Conservation (phyloP, 208 protist species). For the Naegleria gruberi region DNA sequence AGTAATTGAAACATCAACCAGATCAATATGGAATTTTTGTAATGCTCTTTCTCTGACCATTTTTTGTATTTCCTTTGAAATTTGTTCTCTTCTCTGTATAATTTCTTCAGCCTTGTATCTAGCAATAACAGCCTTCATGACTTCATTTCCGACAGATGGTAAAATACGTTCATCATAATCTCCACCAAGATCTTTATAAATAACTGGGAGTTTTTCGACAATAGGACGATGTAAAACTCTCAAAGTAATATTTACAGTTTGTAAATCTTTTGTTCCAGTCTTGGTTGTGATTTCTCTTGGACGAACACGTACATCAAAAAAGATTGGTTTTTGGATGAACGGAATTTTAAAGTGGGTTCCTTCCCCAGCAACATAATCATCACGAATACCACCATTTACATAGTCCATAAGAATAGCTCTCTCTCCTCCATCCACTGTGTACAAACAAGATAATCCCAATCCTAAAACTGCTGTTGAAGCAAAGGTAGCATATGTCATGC, state of each 20-base stretch:
- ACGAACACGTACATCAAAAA: slow-evolving; percentile 90
- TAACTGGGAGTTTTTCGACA: slow-evolving; percentile 73
- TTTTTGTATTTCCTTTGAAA: slow-evolving; percentile 75
- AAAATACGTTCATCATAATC: slow-evolving; percentile 96
- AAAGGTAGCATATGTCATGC: neutral
- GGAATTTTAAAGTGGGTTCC: slow-evolving; percentile 82
- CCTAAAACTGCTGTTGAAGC: neutral
- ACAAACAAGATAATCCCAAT: neutral
- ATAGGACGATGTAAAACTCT: slow-evolving; percentile 94
- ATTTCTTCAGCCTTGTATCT: slow-evolving; percentile 97
- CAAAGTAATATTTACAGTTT: slow-evolving; percentile 97
- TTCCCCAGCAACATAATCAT: neutral
- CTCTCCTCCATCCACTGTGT: slow-evolving; percentile 3
- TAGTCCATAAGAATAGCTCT: neutral
- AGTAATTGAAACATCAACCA: slow-evolving; percentile 96
- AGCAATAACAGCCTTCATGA: slow-evolving; percentile 95
- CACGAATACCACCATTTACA: neutral
- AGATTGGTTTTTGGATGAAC: slow-evolving; percentile 85
- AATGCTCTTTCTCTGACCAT: slow-evolving; percentile 77
- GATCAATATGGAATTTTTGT: slow-evolving; percentile 89
- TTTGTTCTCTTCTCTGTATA: slow-evolving; percentile 87
- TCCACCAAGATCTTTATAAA: slow-evolving; percentile 85
- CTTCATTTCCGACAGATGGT: slow-evolving; percentile 96
- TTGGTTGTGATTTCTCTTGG: slow-evolving; percentile 70
- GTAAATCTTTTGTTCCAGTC: slow-evolving; percentile 83